Evolutionary conservation across 768 basidiomycete genomes (phyloP).

Genomic region (Psilocybe subaeruginosa): DNA sequence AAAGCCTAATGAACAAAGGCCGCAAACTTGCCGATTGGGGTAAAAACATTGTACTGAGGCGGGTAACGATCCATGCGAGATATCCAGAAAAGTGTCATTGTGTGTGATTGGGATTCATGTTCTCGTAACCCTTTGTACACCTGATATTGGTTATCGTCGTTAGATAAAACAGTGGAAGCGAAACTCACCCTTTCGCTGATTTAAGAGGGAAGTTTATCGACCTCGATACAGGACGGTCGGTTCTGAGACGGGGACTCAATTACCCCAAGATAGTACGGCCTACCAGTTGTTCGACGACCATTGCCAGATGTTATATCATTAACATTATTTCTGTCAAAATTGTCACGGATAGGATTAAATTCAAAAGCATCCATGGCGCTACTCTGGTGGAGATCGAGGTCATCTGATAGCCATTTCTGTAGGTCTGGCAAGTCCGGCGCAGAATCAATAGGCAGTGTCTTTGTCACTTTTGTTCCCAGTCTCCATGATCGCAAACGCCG

Average conservation of each 20-base stretch:
- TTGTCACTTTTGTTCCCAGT: constrained; percentile 3
- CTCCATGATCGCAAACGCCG: constrained; percentile 13
- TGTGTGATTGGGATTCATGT: background rate
- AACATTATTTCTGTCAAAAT: constrained; percentile 5
- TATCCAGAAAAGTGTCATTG: background rate
- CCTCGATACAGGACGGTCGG: background rate
- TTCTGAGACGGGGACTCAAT: background rate
- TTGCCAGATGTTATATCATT: background rate
- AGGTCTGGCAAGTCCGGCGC: constrained; percentile 29
- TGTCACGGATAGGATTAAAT: constrained; percentile 13
- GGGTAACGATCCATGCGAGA: background rate
- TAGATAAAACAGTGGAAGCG: background rate
- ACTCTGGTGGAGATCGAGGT: constrained; percentile 21
- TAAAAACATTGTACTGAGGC: background rate
- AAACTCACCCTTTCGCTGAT: background rate
- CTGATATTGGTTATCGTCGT: background rate
- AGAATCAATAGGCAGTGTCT: constrained; percentile 13
- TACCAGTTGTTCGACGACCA: background rate
- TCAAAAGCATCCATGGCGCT: constrained; percentile 11
- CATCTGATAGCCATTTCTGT: constrained; percentile 34
- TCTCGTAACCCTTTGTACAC: background rate
- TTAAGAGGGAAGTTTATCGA: background rate
- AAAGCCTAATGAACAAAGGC: background rate
- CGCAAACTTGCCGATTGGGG: background rate
- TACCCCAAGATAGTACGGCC: background rate